These are phyloP conservation scores for Lathyrus sativus DNA, from an alignment of 306 rosid genomes.

Conservation along the genomic window DNA sequence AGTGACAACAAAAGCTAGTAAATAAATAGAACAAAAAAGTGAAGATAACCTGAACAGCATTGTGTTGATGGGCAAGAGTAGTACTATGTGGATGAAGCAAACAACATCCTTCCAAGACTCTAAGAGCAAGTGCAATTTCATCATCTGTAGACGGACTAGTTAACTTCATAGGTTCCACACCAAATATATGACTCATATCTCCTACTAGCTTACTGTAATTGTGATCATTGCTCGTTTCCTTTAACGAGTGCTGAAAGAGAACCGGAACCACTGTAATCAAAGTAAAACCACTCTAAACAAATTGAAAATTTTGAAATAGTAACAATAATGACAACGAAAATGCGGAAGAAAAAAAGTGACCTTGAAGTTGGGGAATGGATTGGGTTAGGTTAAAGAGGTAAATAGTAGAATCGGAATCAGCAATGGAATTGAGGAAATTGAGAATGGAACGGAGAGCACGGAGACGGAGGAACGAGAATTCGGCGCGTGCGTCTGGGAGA, in stretches of 20 bases:
- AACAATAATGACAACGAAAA: background rate
- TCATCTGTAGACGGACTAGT: conserved; percentile 73
- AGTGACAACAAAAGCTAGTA: background rate
- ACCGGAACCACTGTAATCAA: conserved; percentile 73
- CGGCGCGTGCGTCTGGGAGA: conserved; percentile 78
- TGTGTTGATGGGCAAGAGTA: conserved; percentile 60
- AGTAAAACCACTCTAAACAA: background rate
- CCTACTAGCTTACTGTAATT: conserved; percentile 50
- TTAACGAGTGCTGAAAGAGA: conserved; percentile 74
- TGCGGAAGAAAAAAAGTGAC: conserved; percentile 32
- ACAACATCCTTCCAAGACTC: conserved; percentile 77
- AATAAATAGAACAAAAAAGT: background rate
- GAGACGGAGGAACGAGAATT: conserved; percentile 84
- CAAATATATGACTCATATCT: conserved; percentile 69
- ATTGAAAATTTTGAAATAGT: background rate
- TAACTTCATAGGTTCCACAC: conserved; percentile 71
- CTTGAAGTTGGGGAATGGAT: conserved; percentile 74
- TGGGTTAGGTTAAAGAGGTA: conserved; percentile 68
- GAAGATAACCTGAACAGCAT: conserved; percentile 56
- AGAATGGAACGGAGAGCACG: conserved; percentile 82
- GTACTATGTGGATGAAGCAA: conserved; percentile 65
- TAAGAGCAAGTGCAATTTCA: conserved; percentile 65
- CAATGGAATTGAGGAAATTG: conserved; percentile 81
- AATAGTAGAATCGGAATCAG: conserved; percentile 68
- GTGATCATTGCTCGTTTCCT: conserved; percentile 57